phyloP scores from a whole-genome alignment of 1,284 basidiomycete species.

The Ustilago crameri region DNA sequence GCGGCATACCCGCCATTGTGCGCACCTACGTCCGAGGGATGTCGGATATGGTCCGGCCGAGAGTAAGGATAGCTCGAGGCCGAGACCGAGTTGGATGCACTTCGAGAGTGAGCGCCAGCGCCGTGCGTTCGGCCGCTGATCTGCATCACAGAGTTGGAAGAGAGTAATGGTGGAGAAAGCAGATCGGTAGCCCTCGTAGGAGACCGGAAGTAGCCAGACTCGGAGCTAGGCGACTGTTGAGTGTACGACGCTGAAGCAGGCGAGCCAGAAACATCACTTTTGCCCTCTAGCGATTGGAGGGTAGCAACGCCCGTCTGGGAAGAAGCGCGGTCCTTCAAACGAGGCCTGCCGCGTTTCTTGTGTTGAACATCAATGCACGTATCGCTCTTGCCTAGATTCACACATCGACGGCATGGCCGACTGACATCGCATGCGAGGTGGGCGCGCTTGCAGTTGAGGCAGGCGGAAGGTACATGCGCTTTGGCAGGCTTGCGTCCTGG shows the following conservation, averaged over 20 bases:
- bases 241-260: conserved; percentile 37
- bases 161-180: conserved; percentile 30
- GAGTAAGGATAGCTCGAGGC: conserved; percentile 49
- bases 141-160: conserved; percentile 29
- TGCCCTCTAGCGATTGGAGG: conserved; percentile 27
- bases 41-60: conserved; percentile 40
- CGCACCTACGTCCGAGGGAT: conserved; percentile 15
- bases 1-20: conserved; percentile 9
- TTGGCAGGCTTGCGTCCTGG: conserved; percentile 50
- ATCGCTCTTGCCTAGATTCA: conserved; percentile 58
- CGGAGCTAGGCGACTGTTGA: conserved; percentile 37
- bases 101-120: conserved; percentile 23
- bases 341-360: conserved; percentile 59
- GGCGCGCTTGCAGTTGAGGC: conserved; percentile 59
- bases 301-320: conserved; percentile 32
- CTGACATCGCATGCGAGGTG: conserved; percentile 59
- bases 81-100: conserved; percentile 47
- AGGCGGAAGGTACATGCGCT: conserved; percentile 55
- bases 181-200: conserved; percentile 23
- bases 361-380: conserved; percentile 62
- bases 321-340: conserved; percentile 49
- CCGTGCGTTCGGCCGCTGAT: conserved; percentile 37
- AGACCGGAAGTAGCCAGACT: conserved; percentile 41
- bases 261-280: conserved; percentile 30
- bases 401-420: conserved; percentile 55